A percentile compares a stretch with the other conserved stretches of the same genome.
Conservation (phyloP, 768 basidiomycete genomes). For the Agaricus subrufescens region DNA sequence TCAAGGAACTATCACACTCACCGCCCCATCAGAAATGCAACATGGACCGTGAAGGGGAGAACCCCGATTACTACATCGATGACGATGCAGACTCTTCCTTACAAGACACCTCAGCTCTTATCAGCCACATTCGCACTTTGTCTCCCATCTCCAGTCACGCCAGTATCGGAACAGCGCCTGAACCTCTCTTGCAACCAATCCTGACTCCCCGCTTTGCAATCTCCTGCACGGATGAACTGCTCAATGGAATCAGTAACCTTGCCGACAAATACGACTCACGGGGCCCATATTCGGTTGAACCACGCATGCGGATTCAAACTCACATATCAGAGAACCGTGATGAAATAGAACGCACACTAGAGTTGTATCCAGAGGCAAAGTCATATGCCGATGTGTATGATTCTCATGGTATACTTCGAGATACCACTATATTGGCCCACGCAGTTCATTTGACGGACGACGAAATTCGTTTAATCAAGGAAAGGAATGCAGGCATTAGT, state of each 20-base stretch:
- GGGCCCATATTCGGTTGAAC: slow-evolving; percentile 31
- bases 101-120: slow-evolving; percentile 54
- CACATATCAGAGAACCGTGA: slow-evolving; percentile 83
- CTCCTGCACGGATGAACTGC: slow-evolving; percentile 71
- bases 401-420: slow-evolving; percentile 63
- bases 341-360: slow-evolving; percentile 64
- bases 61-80: slow-evolving; percentile 66
- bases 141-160: slow-evolving; percentile 25
- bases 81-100: slow-evolving; percentile 55
- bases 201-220: slow-evolving; percentile 97
- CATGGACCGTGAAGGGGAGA: slow-evolving; percentile 66
- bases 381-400: slow-evolving; percentile 86
- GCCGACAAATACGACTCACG: slow-evolving; percentile 25
- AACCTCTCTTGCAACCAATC: slow-evolving; percentile 79
- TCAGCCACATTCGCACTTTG: slow-evolving; percentile 64
- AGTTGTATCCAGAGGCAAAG: slow-evolving; percentile 57
- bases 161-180: slow-evolving; percentile 20
- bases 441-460: slow-evolving; percentile 72
- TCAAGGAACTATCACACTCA: slow-evolving; percentile 1
- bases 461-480: slow-evolving; percentile 70
- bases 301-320: slow-evolving; percentile 77
- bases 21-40: slow-evolving; percentile 66
- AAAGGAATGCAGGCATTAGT: slow-evolving; percentile 68
- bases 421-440: slow-evolving; percentile 85
- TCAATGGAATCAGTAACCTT: slow-evolving; percentile 56